A percentile compares a stretch with the other conserved stretches of the same genome.
These are phyloP conservation scores for Cystobasidium onofrii DNA, from an alignment of 768 basidiomycete species.

Conservation along the genomic window DNA sequence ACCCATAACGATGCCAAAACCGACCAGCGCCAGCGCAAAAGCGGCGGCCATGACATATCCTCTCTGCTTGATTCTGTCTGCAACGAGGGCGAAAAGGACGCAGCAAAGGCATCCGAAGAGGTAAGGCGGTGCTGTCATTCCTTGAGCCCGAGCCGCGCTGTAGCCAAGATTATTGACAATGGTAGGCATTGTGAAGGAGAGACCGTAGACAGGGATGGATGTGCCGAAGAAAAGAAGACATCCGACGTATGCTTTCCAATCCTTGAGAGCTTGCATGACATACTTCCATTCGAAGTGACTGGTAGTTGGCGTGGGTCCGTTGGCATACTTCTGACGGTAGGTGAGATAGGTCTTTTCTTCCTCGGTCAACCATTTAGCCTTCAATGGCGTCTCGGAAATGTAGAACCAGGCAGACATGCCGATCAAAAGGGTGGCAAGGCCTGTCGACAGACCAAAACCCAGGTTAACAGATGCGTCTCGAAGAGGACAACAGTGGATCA, in stretches of 20 bases:
- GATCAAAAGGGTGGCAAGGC: neutral
- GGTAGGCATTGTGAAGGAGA: neutral
- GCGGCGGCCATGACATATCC: slow-evolving; percentile 4
- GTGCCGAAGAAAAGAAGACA: slow-evolving; percentile 6
- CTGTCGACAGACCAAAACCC: neutral
- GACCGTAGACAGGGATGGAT: slow-evolving; percentile 5
- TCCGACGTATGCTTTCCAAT: slow-evolving; percentile 13
- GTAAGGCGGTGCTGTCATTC: slow-evolving; percentile 8
- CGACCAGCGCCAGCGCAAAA: neutral
- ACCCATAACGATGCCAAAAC: neutral
- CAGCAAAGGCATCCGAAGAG: neutral
- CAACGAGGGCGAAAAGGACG: neutral
- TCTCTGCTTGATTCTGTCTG: slow-evolving; percentile 11
- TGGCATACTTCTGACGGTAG: neutral
- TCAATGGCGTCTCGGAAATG: neutral
- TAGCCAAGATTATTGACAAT: slow-evolving; percentile 19
- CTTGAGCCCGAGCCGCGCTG: slow-evolving; percentile 12
- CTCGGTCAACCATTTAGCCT: neutral
- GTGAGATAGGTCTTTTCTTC: slow-evolving; percentile 2
- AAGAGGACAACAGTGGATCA: neutral
- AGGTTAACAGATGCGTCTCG: too few relatives aligned
- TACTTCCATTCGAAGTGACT: slow-evolving; percentile 15
- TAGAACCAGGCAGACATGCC: neutral
- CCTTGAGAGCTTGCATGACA: neutral
- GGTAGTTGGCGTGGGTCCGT: neutral